phyloP scores from a whole-genome alignment of 2,329 filamentous ascomycete species.

The Xylaria sp. region DNA sequence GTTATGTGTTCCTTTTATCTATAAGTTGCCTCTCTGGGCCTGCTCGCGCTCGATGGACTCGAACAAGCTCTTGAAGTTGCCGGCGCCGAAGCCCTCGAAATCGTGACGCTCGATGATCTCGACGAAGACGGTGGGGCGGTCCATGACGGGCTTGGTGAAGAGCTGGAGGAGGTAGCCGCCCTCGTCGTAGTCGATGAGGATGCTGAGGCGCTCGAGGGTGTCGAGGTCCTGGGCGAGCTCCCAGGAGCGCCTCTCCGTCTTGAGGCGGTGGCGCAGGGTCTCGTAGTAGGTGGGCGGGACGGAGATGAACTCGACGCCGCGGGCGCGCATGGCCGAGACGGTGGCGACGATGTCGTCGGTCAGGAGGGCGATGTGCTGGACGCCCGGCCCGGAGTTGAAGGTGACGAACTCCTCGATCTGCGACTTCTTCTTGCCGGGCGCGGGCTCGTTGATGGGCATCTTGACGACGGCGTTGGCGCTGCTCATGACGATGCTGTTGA shows the following conservation, averaged over 20 bases:
- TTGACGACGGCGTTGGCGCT: slow-evolving; percentile 87
- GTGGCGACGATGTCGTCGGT: slow-evolving; percentile 81
- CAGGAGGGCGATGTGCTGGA: slow-evolving; percentile 91
- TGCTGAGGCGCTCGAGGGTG: slow-evolving; percentile 79
- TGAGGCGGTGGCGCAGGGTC: slow-evolving; percentile 77
- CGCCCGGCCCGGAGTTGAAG: slow-evolving; percentile 89
- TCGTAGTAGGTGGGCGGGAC: slow-evolving; percentile 90
- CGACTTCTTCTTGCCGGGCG: slow-evolving; percentile 85
- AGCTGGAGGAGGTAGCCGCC: slow-evolving; percentile 82
- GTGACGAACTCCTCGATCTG: slow-evolving; percentile 95
- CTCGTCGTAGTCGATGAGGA: slow-evolving; percentile 96
- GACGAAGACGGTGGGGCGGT: slow-evolving; percentile 93
- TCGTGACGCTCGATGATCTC: slow-evolving; percentile 95
- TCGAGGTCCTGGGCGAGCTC: slow-evolving; percentile 82
- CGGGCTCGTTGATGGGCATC: slow-evolving; percentile 99
- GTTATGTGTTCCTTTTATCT: slow-evolving; percentile 38
- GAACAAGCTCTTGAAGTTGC: slow-evolving; percentile 95
- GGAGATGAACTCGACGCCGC: slow-evolving; percentile 91
- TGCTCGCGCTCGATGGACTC: slow-evolving; percentile 97
- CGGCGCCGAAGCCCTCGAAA: slow-evolving; percentile 91
- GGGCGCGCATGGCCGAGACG: slow-evolving; percentile 81
- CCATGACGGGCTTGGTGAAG: slow-evolving; percentile 89
- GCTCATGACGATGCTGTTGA: slow-evolving; percentile 91
- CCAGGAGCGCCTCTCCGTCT: slow-evolving; percentile 68
- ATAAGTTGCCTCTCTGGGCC: slow-evolving; percentile 84